phyloP scores from a whole-genome alignment of 805 yeast genomes.

The Komagataella populi region DNA sequence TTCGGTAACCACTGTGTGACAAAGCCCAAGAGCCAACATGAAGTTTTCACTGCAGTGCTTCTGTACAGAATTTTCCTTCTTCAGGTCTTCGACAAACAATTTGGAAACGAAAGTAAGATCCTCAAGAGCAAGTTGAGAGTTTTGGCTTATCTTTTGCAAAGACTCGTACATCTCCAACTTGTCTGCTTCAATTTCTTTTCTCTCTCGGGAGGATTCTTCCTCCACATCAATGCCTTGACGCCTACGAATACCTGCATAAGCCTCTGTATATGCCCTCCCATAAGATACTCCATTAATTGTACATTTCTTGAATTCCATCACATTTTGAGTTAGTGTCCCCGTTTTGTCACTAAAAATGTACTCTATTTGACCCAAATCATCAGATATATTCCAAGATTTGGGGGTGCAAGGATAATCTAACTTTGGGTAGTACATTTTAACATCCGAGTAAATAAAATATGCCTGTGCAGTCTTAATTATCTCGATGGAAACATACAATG shows the following conservation, averaged over 20 bases:
- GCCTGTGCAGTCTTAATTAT: constrained; percentile 77
- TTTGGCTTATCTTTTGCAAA: constrained; percentile 23
- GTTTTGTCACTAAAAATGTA: constrained; percentile 78
- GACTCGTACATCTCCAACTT: constrained; percentile 41
- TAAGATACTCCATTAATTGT: constrained; percentile 61
- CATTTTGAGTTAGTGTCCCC: constrained; percentile 72
- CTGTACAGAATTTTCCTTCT: constrained; percentile 35
- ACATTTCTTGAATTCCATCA: constrained; percentile 78
- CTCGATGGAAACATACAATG: constrained; percentile 70
- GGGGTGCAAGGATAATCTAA: constrained; percentile 77
- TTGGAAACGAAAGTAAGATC: constrained; percentile 61
- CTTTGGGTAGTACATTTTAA: constrained; percentile 50
- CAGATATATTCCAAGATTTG: constrained; percentile 75
- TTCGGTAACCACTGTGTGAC: constrained; percentile 70
- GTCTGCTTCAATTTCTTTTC: constrained; percentile 41
- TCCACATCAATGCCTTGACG: constrained; percentile 69
- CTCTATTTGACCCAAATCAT: constrained; percentile 78
- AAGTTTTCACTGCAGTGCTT: constrained; percentile 54
- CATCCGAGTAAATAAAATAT: constrained; percentile 65
- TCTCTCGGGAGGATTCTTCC: constrained; percentile 38
- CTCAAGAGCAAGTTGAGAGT: constrained; percentile 31
- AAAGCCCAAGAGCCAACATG: constrained; percentile 62
- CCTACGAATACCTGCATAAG: constrained; percentile 64
- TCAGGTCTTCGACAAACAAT: constrained; percentile 43
- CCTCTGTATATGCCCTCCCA: constrained; percentile 77